A percentile compares a stretch with the other conserved stretches of the same genome.
These are phyloP conservation scores for Heritiera littoralis DNA, from an alignment of 345 rosid genomes.

Conservation along the genomic window DNA sequence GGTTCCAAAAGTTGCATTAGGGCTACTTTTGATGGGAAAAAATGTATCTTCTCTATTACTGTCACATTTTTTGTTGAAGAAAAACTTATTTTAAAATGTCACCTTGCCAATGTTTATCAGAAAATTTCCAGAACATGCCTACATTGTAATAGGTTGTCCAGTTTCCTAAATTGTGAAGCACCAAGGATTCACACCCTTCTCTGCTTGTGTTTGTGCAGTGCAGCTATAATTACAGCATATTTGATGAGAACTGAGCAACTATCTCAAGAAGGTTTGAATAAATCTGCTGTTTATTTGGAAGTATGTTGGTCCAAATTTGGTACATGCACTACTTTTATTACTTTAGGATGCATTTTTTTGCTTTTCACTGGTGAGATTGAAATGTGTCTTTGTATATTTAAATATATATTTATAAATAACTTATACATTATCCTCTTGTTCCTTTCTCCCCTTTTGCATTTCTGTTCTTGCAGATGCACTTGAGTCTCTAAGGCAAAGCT, in stretches of 20 bases:
- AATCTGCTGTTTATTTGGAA: constrained; percentile 26
- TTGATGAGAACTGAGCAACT: constrained; percentile 69
- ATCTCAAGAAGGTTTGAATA: constrained; percentile 61
- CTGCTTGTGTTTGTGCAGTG: constrained; percentile 60
- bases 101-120: background rate
- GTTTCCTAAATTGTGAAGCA: constrained; percentile 28
- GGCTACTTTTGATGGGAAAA: background rate
- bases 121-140: constrained; percentile 24
- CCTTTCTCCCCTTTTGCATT: constrained; percentile 6
- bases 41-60: background rate
- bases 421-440: background rate
- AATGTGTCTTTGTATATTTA: background rate
- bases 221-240: constrained; percentile 79
- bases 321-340: constrained; percentile 22
- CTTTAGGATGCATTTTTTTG: background rate
- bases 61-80: background rate
- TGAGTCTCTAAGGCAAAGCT: constrained; percentile 60
- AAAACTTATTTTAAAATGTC: background rate
- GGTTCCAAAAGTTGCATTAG: background rate
- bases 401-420: background rate
- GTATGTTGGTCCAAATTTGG: constrained; percentile 31
- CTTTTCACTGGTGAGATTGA: constrained; percentile 7
- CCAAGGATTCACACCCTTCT: constrained; percentile 29
- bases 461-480: constrained; percentile 58
- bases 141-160: constrained; percentile 23